Evolutionary conservation across 768 basidiomycete genomes (phyloP), one percentile per base, ranked within the genome.

Genomic region (Trichaptum fuscoviolaceum): DNA sequence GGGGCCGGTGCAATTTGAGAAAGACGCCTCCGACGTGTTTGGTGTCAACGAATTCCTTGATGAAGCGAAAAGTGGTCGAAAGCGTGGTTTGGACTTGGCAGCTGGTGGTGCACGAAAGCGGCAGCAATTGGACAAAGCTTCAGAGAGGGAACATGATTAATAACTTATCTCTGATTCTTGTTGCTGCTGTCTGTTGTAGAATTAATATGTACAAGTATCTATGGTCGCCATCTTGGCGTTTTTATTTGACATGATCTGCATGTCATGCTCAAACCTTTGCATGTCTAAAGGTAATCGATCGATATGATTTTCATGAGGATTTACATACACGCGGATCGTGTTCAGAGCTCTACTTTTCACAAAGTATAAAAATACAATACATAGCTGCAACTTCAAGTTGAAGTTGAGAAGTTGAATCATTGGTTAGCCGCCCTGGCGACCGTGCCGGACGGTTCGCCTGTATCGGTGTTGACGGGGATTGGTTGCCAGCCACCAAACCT

Each of bases 1-100:
- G 72, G 97, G 97, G 1, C 97, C 97, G 25, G 97, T 99, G 57
- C 95, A 98, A 73, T 99, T 99, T 73, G 97, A 99, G 82, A 97
- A 98, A 81, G 96, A 99, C 73, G 88, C 91, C 1, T 85, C 88
- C n/a, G 96, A 98, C 83, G 94, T 98, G 23, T 98, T 98, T 74
- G 96, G 96, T 69, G 82, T 98, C 69, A 92, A 97, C 77, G 89
- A 96, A 75, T 99, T 99, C 82, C 84, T 99, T 82, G 94, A 98
- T 75, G 93, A 95, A 76, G 97, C 96, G 20, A 97, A 94, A 84
- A 89, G 89, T 25, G 96, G 95, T n/a, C 87, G 88, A 77, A 96
- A 96, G 80, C 82, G 95, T 68, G 93, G 59, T 20, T 72, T 95
- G 73, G 92, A 95, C 73, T 89, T 89, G 63, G 84, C 85, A 64